Evolutionary conservation across 345 rosid genomes (phyloP).

Genomic region (Eucalyptus curtisii): DNA sequence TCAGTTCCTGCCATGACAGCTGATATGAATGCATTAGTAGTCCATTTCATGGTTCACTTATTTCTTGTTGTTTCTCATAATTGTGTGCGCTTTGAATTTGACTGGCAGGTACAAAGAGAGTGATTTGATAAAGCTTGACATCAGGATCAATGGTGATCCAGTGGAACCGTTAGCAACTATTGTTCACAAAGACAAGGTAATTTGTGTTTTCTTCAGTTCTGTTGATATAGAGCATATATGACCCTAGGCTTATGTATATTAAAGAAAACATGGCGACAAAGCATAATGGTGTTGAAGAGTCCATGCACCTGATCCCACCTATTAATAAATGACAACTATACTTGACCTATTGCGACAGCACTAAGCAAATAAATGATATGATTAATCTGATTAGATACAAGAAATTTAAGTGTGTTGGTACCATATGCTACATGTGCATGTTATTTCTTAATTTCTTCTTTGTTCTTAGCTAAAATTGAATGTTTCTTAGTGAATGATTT

Average conservation of each 20-base stretch:
- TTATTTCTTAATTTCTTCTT: neutral
- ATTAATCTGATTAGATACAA: neutral
- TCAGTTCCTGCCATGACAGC: neutral
- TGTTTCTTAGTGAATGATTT: neutral
- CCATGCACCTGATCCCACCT: neutral
- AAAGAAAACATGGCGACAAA: neutral
- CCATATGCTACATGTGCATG: neutral
- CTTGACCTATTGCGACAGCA: neutral
- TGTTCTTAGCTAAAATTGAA: neutral
- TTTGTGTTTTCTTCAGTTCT: neutral
- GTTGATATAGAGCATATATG: neutral
- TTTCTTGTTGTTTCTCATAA: neutral
- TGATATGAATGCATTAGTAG: neutral
- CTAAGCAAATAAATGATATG: neutral
- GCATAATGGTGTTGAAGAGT: neutral
- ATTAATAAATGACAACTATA: neutral
- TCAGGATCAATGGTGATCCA: slow-evolving; percentile 69
- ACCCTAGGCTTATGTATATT: neutral
- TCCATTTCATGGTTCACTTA: neutral
- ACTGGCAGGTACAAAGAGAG: slow-evolving; percentile 71
- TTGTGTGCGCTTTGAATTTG: neutral
- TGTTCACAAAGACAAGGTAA: slow-evolving; percentile 92
- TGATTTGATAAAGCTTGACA: slow-evolving; percentile 77
- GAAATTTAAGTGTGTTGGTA: neutral
- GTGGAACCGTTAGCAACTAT: slow-evolving; percentile 93